Percentiles rank a stretch among this genome's conserved stretches.
These are phyloP conservation scores for Dothistroma septosporum DNA, from an alignment of 2,329 filamentous ascomycete genomes.

Conservation along the genomic window DNA sequence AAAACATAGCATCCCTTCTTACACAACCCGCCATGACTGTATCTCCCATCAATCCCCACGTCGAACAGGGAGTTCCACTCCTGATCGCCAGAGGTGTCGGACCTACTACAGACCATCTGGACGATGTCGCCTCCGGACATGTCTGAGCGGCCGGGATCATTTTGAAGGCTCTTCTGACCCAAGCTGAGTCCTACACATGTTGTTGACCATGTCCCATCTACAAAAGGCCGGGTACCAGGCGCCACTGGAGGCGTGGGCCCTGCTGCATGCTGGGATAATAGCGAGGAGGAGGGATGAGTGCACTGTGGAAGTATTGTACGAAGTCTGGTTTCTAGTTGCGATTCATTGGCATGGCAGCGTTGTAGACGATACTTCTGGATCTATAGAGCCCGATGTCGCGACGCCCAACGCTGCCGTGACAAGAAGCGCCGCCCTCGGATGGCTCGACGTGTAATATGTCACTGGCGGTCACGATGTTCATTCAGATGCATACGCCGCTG, in stretches of 20 bases:
- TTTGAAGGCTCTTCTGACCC: not conserved
- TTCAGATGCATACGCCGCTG: not conserved
- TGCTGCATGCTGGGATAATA: not conserved
- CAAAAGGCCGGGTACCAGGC: not conserved
- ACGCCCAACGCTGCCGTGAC: not conserved
- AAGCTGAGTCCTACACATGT: not conserved
- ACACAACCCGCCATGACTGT: not conserved
- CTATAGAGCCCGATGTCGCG: not conserved
- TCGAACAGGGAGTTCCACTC: not conserved
- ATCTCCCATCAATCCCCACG: not conserved
- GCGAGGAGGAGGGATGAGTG: not conserved
- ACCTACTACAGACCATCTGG: not conserved
- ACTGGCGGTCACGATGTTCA: not conserved
- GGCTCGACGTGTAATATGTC: not conserved
- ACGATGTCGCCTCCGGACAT: not conserved
- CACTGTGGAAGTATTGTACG: not conserved
- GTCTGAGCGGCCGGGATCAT: not conserved
- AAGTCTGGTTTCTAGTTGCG: not conserved
- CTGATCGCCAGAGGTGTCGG: not conserved
- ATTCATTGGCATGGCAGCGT: not conserved
- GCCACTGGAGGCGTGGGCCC: not conserved
- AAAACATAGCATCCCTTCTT: not conserved
- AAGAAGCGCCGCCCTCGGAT: not conserved
- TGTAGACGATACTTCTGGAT: not conserved
- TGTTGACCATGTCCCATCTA: not conserved